Base-by-base conservation (phyloP, 2,329 filamentous ascomycete genomes). In the Penicillium sp. region DNA sequence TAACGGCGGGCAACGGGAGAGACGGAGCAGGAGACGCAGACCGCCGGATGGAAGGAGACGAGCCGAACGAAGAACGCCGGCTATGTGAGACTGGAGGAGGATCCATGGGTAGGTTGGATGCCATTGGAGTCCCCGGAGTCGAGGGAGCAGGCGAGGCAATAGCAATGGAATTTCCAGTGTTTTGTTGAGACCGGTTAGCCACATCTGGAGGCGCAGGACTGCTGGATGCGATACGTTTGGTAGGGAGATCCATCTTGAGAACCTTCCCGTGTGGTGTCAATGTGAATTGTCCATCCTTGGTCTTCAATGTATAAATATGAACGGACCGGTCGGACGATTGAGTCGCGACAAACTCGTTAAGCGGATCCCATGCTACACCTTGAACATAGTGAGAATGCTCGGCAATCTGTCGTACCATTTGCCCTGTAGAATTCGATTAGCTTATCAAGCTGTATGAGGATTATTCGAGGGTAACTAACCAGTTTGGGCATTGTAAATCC, bases 341-440 rank as follows among this genome's bases (percentile, higher is more conserved):
- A 1, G 94, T 99, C 38, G 94, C 94, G 59, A 99, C 93, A 74
- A 93, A 99, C 78, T 99, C 94, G 77, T 97, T 97, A 55, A 97
- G 79, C 25, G 94, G 96, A 78, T 99, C 96, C 96, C 94, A 99
- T 5, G 94, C 90, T 8, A 99, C 96, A 48, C 94, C 94, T 77
- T 99, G 94, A 19, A 99, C 94, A 74, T 97, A 99, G 75, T 99
- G 94, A 69, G 91, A 96, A 77, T 97, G 93, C 74, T 97, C 93
- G 52, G 93, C 93, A 63, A 97, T 96, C 74, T 97, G 93, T 59
- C 93, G 89, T 58, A 97, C 89, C 63, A 93, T 82, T 74, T 82
- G 79, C 19, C 83, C 83, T 86, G 45, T 48, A n/a, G 27, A 48
- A 29, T 50, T 55, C 45, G 12, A 64, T 70, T 62, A 76, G 68